phyloP scores from a whole-genome alignment of 2,329 filamentous ascomycete species.

The Coleophoma crateriformis region DNA sequence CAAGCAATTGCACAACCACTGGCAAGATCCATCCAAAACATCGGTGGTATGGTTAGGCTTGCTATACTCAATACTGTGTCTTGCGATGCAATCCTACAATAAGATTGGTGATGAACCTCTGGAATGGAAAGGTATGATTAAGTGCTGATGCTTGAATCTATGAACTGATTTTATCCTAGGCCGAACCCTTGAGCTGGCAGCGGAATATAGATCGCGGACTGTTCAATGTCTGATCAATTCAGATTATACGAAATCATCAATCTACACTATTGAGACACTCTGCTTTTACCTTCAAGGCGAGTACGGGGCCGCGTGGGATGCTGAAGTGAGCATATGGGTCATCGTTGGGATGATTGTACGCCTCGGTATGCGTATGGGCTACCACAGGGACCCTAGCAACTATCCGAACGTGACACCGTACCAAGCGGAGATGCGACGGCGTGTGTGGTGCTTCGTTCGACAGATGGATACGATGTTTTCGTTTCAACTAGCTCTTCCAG shows the following conservation, averaged over 20 bases:
- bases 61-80: conserved; percentile 69
- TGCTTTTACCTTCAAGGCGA: conserved; percentile 73
- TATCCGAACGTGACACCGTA: conserved; percentile 69
- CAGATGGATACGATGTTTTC: conserved; percentile 75
- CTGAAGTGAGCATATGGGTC: conserved; percentile 49
- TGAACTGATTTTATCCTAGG: conserved; percentile 24
- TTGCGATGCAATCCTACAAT: conserved; percentile 75
- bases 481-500: conserved; percentile 56
- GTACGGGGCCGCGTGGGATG: conserved; percentile 67
- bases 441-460: conserved; percentile 65
- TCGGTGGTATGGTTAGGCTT: conserved; percentile 74
- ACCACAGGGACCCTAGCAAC: conserved; percentile 72
- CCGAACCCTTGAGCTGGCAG: conserved; percentile 49
- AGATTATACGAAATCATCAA: conserved; percentile 70
- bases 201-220: conserved; percentile 64
- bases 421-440: conserved; percentile 69
- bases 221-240: conserved; percentile 73
- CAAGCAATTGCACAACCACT: conserved; percentile 59
- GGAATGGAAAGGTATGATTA: conserved; percentile 62
- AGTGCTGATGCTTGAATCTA: conserved; percentile 24
- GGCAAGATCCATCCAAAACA: conserved; percentile 67
- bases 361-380: conserved; percentile 46
- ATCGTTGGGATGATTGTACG: conserved; percentile 48
- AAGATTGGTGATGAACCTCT: conserved; percentile 75
- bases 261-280: conserved; percentile 74